phyloP scores from a whole-genome alignment of 176 grass and related monocot genomes.

The Pontederia paniculata region DNA sequence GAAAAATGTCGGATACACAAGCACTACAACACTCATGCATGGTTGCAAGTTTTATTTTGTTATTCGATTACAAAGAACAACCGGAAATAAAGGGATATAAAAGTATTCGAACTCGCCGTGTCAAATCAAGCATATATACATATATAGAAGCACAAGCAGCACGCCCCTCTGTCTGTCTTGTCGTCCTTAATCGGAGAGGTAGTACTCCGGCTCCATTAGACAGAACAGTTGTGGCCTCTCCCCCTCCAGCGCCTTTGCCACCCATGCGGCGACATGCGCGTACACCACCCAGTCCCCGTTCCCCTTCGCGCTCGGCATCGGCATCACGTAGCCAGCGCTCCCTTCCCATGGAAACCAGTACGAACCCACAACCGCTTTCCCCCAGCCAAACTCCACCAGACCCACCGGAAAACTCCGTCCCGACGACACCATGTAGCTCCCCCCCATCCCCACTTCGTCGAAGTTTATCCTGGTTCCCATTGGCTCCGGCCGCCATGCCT shows the following conservation, averaged over 20 bases:
- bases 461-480: constrained; percentile 31
- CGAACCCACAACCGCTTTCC: constrained; percentile 37
- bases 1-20: too few species aligned
- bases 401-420: constrained; percentile 33
- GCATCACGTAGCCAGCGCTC: constrained; percentile 49
- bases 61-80: too few species aligned
- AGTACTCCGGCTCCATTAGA: constrained; percentile 27
- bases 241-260: constrained; percentile 37
- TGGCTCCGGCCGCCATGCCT: constrained; percentile 35
- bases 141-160: too few species aligned
- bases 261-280: constrained; percentile 24
- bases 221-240: constrained; percentile 36
- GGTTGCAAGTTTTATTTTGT: too few species aligned
- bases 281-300: constrained; percentile 61
- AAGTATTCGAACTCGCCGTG: too few species aligned
- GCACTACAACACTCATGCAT: too few species aligned
- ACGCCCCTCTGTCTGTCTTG: too few species aligned
- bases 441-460: constrained; percentile 10
- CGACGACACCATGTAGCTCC: constrained; percentile 43
- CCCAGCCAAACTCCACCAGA: constrained; percentile 45
- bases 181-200: constrained; percentile 6
- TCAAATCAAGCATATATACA: too few species aligned
- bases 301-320: constrained; percentile 41
- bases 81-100: too few species aligned
- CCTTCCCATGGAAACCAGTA: constrained; percentile 54